Evolutionary conservation across 2,329 filamentous ascomycete species (phyloP), one percentile per base, ranked within the genome.

Genomic region (Pseudocercospora fuligena): DNA sequence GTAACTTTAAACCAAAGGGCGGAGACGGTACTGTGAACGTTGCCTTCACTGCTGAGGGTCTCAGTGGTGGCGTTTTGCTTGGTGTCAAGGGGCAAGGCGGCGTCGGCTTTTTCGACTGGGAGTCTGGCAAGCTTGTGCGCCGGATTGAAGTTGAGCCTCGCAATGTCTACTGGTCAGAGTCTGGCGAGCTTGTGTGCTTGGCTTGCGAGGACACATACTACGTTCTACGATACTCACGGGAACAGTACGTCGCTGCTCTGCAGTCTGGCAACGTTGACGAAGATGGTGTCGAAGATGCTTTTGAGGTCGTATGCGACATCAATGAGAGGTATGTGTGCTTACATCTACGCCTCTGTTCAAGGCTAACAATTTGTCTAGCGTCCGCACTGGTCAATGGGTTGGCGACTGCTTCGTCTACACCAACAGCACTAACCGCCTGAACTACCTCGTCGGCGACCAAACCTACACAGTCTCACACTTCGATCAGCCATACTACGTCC

Each of bases 361-460:
- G 73, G 19, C 43, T 56, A 65, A 66, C 36, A 54, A 29, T 16
- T 36, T 21, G 9, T 36, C 63, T 68, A 92, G 90, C 70, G 93
- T 98, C 60, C 91, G 92, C 71, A 97, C 94, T 21, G 95, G 94
- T 73, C 92, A 97, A 82, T 99, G 95, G 95, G 92, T 99, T 65
- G 95, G 95, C 69, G 95, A 99, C 82, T 97, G 94, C 83, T 97
- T 99, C 85, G 94, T 98, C 79, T 99, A 98, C 86, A 97, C 95
- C 63, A 98, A 97, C 85, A 92, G 87, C 79, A 97, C 94, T 9
- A 97, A 98, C 85, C 92, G 95, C 69, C 85, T 99, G 67, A 98
- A 98, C 84, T 98, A 98, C 82, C 88, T 99, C 23, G 94, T 99
- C 14, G 95, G 95, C 71, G 95, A 98, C 81, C 94, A 98, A 82